Evolutionary conservation across 148 eudicot genomes (phyloP).

Genomic region (Chenopodium berlandieri): DNA sequence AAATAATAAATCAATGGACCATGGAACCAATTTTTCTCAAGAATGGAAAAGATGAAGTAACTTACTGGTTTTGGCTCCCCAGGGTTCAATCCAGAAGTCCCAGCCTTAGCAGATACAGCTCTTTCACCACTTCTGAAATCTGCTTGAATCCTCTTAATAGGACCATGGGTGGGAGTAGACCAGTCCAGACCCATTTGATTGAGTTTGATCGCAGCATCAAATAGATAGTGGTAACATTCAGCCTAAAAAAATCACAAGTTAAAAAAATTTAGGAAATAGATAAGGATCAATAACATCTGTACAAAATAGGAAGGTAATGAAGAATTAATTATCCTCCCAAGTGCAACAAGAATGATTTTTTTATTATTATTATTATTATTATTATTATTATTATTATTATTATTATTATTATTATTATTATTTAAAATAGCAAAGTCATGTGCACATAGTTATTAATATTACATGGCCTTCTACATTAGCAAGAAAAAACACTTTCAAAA

Average conservation of each 20-base stretch:
- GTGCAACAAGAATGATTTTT: too few species aligned
- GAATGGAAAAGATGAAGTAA: background rate
- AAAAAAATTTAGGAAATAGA: constrained; percentile 10
- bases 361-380: too few species aligned
- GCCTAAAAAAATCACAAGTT: constrained; percentile 47
- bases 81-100: constrained; percentile 16
- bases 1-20: background rate
- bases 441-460: background rate
- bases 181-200: constrained; percentile 82
- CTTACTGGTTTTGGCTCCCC: constrained; percentile 21
- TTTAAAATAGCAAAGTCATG: background rate
- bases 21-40: background rate
- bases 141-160: constrained; percentile 39
- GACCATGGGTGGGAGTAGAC: constrained; percentile 77
- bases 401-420: too few species aligned
- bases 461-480: background rate
- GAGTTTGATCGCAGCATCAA: constrained; percentile 93
- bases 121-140: constrained; percentile 31
- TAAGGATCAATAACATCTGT: background rate
- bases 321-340: background rate
- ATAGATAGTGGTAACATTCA: constrained; percentile 91
- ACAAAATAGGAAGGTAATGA: background rate
- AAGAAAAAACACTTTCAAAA: background rate
- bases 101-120: constrained; percentile 23
- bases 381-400: too few species aligned